A percentile compares a stretch with the other conserved stretches of the same genome.
Conservation (phyloP, 345 rosid species). For the Citrus glauca region DNA sequence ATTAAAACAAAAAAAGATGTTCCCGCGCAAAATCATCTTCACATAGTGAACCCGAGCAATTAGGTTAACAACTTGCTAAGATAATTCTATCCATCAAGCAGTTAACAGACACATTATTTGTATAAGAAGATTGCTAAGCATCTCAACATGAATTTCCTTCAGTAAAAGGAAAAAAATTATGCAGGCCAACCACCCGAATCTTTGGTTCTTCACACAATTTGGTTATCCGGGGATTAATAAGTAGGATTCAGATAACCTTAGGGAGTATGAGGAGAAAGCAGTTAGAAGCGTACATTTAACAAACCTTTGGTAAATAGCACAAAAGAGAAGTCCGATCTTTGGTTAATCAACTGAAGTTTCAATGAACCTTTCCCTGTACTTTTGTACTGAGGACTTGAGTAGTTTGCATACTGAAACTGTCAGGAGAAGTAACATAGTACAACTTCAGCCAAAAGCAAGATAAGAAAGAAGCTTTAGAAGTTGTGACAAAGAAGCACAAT, state of each 20-base stretch:
- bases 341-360: conserved; percentile 72
- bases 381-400: conserved; percentile 45
- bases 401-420: conserved; percentile 68
- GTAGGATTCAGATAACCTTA: neutral
- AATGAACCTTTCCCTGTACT: conserved; percentile 46
- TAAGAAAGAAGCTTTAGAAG: neutral
- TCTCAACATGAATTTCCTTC: neutral
- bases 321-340: conserved; percentile 71
- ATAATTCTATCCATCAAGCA: neutral
- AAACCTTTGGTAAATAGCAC: conserved; percentile 62
- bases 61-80: neutral
- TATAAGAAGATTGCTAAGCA: neutral
- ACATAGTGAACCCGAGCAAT: neutral
- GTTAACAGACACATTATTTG: neutral
- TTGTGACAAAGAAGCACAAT: neutral
- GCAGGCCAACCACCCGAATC: neutral
- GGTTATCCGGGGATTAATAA: neutral
- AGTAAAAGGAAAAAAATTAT: neutral
- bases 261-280: neutral
- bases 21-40: neutral
- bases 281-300: conserved; percentile 37
- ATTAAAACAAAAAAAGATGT: neutral
- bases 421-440: neutral
- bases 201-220: neutral
- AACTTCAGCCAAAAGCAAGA: neutral